Base-by-base conservation (phyloP, 179 eudicot species). In the Beta corolliflora region DNA sequence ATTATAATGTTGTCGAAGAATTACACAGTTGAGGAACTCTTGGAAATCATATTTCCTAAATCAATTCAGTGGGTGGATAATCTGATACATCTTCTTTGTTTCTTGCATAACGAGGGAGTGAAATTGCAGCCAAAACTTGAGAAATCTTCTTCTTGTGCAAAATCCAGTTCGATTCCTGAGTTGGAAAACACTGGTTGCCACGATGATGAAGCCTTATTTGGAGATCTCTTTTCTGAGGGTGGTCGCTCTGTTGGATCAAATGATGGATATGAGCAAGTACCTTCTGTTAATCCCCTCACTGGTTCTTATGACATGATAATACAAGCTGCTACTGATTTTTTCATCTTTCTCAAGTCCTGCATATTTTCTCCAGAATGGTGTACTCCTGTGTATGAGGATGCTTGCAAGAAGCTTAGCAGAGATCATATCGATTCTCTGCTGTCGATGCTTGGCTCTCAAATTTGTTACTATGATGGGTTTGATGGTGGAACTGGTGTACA, bases 191-290 rank as follows among this genome's bases (percentile, higher is more conserved):
- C 88, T 41, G 84, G 87, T 83, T 90, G 93, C 88, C 97, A 93
- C 81, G 99, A 97, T 85, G 99, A 97, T 84, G 99, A 97, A 84
- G 97, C 98, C 55, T 87, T 97, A 48, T 97, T 97, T 86, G 99
- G 99, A 78, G 93, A 97, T 88, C 97, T 97, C 79, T 97, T 97
- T 82, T 97, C 97, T 15, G 99, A 97, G 91, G 93, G 93, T 81
- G 93, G 93, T 71, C 98, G 99, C 13, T 92, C 99, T 66, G 91
- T 87, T 80, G 97, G 93, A 79, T 95, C 97, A 64, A 88, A 89
- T 77, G 99, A 97, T 81, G 98, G 92, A 65, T 88, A 69, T 83
- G 99, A 97, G 66, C 95, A 89, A 58, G 85, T 94, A 74, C 79
- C 88, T 76, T 79, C 86, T 81, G 84, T 83, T 73, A 91, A 80